phyloP scores from a whole-genome alignment of 116 monocot species.

The Dioscorea cayenensis region DNA sequence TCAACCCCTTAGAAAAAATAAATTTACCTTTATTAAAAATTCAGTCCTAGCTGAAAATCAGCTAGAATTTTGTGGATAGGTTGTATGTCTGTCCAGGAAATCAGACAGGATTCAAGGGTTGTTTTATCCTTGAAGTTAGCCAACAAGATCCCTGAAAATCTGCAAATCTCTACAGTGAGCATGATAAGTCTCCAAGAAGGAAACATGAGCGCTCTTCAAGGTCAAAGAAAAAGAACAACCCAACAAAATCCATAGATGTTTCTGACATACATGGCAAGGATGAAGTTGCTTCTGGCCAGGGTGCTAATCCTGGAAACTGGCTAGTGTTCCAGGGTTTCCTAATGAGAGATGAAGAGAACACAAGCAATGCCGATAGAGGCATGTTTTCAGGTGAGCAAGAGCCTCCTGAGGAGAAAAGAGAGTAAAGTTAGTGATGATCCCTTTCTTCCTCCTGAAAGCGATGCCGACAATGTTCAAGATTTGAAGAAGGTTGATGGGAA shows the following conservation, averaged over 20 bases:
- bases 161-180: too few species aligned
- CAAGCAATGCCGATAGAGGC: constrained; percentile 26
- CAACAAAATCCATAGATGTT: constrained; percentile 21
- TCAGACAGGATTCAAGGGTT: too few species aligned
- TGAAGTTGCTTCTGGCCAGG: constrained; percentile 28
- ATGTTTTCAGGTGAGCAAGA: constrained; percentile 72
- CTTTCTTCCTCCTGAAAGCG: constrained; percentile 38
- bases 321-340: constrained; percentile 86
- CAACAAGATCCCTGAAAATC: too few species aligned
- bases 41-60: too few species aligned
- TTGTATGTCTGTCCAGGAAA: too few species aligned
- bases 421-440: constrained; percentile 41
- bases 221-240: constrained; percentile 36
- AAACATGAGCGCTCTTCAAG: constrained; percentile 45
- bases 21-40: too few species aligned
- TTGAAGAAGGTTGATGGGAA: constrained; percentile 31
- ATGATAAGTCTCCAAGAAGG: constrained; percentile 20
- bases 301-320: constrained; percentile 76
- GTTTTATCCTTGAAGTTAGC: too few species aligned
- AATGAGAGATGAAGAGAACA: constrained; percentile 59
- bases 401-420: constrained; percentile 36
- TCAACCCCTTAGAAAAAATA: too few species aligned
- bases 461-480: constrained; percentile 26
- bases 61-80: too few species aligned
- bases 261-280: constrained; percentile 30